Evolutionary conservation across 2,329 filamentous ascomycete species (phyloP).

Genomic region (Nothomitra cinnamomea): DNA sequence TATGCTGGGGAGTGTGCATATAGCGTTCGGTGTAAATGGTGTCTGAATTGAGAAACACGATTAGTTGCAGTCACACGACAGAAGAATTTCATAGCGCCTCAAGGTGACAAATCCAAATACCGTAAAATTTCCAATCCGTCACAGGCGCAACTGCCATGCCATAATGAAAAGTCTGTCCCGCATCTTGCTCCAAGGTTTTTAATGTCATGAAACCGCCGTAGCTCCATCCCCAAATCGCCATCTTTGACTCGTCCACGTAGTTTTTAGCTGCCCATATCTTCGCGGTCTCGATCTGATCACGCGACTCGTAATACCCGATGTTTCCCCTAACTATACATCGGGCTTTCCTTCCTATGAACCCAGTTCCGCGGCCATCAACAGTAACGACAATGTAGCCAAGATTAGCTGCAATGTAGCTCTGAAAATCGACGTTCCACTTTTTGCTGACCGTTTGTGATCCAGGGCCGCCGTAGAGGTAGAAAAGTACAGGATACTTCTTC

Average conservation of each 20-base stretch:
- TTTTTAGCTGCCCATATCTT: conserved; percentile 64
- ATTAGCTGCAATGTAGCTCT: conserved; percentile 68
- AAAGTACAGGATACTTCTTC: conserved; percentile 84
- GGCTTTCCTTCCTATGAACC: conserved; percentile 70
- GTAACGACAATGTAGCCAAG: conserved; percentile 91
- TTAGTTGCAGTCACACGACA: not conserved
- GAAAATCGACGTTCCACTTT: conserved; percentile 70
- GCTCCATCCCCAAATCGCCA: conserved; percentile 98
- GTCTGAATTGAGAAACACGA: conserved; percentile 28
- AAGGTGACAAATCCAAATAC: conserved; percentile 17
- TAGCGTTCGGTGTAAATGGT: conserved; percentile 90
- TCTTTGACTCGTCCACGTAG: conserved; percentile 66
- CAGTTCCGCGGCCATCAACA: conserved; percentile 84
- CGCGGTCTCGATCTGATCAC: conserved; percentile 81
- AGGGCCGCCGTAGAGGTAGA: conserved; percentile 86
- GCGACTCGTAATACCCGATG: conserved; percentile 68
- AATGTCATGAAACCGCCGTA: conserved; percentile 91
- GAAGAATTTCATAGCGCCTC: not conserved
- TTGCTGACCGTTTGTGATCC: conserved; percentile 81
- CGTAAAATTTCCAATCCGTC: conserved; percentile 94
- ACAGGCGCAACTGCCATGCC: conserved; percentile 97
- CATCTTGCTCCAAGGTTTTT: conserved; percentile 86
- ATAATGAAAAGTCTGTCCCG: conserved; percentile 78
- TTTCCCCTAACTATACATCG: conserved; percentile 70
- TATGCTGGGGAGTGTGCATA: conserved; percentile 86